These are phyloP conservation scores for Parsonsia alboflavescens DNA, from an alignment of 257 asterid species.

Conservation along the genomic window DNA sequence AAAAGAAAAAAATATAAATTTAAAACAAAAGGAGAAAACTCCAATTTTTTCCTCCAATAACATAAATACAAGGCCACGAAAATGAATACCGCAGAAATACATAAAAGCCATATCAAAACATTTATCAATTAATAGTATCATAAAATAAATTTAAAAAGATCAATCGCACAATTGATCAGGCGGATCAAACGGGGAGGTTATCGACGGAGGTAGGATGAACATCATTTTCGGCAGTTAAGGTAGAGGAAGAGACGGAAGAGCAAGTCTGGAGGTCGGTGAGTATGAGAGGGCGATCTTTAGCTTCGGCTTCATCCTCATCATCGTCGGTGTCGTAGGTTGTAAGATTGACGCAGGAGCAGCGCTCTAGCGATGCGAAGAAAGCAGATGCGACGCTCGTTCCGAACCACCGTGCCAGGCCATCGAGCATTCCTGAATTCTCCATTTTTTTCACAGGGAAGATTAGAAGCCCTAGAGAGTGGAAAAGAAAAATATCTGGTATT, in stretches of 20 bases:
- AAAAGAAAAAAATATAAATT: background rate
- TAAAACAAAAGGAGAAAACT: background rate
- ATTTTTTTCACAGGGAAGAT: background rate
- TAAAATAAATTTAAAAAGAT: background rate
- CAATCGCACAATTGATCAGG: background rate
- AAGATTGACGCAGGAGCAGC: conserved; percentile 90
- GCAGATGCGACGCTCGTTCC: conserved; percentile 83
- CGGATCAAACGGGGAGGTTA: conserved; percentile 59
- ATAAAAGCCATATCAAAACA: background rate
- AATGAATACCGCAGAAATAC: background rate
- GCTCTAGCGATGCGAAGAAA: conserved; percentile 90
- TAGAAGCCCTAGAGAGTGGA: conserved; percentile 3
- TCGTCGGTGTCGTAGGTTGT: conserved; percentile 82
- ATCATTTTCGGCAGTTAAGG: background rate
- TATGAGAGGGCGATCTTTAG: conserved; percentile 89
- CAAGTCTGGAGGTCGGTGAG: conserved; percentile 42
- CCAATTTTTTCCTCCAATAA: background rate
- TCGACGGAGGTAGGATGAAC: conserved; percentile 46
- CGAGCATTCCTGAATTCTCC: conserved; percentile 39
- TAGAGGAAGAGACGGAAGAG: conserved; percentile 31
- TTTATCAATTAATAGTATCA: background rate
- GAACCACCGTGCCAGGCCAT: conserved; percentile 85
- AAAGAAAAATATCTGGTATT: background rate
- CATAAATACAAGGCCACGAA: background rate
- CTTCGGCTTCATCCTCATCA: conserved; percentile 66